A percentile compares a stretch with the other conserved stretches of the same genome.
phyloP scores from a whole-genome alignment of 192 early-diverging fungal species.

The Ambispora gerdemannii region DNA sequence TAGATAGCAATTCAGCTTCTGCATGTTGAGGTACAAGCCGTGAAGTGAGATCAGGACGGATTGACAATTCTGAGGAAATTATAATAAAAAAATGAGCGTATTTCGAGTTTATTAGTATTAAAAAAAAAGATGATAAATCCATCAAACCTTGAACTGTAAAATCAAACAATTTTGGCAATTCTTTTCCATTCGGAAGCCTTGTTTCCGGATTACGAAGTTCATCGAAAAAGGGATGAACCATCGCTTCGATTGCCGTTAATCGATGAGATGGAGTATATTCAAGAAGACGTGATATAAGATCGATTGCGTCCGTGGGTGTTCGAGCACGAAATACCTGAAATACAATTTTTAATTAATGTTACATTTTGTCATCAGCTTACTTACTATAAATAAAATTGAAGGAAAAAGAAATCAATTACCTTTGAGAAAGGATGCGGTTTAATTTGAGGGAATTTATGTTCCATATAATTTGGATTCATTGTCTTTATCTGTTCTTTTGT shows the following conservation, averaged over 20 bases:
- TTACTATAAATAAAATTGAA: not conserved
- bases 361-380: no score
- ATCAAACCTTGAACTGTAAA: constrained; percentile 73
- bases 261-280: constrained; percentile 88
- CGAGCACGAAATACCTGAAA: constrained; percentile 77
- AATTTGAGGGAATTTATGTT: constrained; percentile 98
- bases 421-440: constrained; percentile 88
- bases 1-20: constrained; percentile 55
- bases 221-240: constrained; percentile 97
- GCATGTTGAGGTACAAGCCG: constrained; percentile 82
- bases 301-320: constrained; percentile 81
- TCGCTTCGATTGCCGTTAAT: constrained; percentile 83
- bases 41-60: constrained; percentile 75
- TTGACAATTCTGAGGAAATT: constrained; percentile 52
- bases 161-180: constrained; percentile 88
- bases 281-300: constrained; percentile 79
- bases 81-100: constrained; percentile 1
- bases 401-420: constrained; percentile 38
- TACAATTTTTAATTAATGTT: no score
- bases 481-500: constrained; percentile 91
- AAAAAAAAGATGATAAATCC: not conserved
- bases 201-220: constrained; percentile 87
- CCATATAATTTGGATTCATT: constrained; percentile 98
- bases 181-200: constrained; percentile 74
- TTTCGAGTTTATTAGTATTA: constrained; percentile 1